Evolutionary conservation across 345 rosid species (phyloP), one percentile per base, ranked within the genome.

Genomic region (Populus ilicifolia): DNA sequence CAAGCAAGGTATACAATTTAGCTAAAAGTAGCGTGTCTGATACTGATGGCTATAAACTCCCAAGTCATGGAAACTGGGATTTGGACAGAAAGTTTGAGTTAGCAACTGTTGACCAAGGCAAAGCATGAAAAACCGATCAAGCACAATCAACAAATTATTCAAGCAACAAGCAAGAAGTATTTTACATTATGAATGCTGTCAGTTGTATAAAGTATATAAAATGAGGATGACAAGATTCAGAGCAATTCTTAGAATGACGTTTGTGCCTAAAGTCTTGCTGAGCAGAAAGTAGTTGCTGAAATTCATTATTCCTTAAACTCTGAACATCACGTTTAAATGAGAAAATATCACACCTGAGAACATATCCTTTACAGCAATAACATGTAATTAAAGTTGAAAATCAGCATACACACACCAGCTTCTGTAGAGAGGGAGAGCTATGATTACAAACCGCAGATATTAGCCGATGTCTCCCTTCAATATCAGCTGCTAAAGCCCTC

Each of bases 401-500:
- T 64, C 46, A 64, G 43, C 20, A 39, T 56, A 46, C 50, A 30
- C 33, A 72, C 38, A 56, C 50, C n/a, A 1, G 35, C 2, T n/a
- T 5, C 11, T 20, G 5, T 7, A 36, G 21, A 11, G 18, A 56
- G 48, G 29, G 75, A 72, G 67, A 56, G 75, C 12, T 41, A 35
- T 6, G 66, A 65, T 85, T 18, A 69, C 86, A 48, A 73, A 93
- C 98, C 98, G 90, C 98, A 25, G 92, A 86, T 83, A 93, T 81
- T 14, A 90, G 79, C 20, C 89, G 91, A 77, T 89, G 88, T 83
- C 95, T 89, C 78, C 90, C 94, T 80, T 87, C 90, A 72, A 85
- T 80, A 80, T 89, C 92, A 78, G 87, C 87, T 81, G 91, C 91
- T 83, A 90, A 83, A 78, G 87, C 88, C 46, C 91, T 87, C 81